Evolutionary conservation across 352 stramenopile species (phyloP).

Genomic region (Pythium utonaiense): DNA sequence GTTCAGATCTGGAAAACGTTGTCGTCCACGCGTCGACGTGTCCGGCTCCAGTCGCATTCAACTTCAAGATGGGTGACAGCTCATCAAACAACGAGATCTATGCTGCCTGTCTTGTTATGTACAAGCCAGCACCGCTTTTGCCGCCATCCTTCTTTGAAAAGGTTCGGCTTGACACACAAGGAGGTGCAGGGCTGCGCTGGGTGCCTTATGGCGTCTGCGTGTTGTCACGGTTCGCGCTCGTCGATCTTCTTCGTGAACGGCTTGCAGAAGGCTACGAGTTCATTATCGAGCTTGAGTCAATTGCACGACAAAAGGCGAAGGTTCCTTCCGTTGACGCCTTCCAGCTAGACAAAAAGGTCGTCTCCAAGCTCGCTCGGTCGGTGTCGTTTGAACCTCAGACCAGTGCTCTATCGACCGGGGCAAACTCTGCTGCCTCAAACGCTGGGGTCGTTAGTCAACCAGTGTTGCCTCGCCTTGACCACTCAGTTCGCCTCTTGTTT

Average conservation of each 20-base stretch:
- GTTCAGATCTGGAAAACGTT: constrained; percentile 24
- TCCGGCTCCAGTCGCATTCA: constrained; percentile 36
- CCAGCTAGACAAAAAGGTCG: constrained; percentile 71
- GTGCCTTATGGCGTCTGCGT: constrained; percentile 80
- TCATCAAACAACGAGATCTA: constrained; percentile 69
- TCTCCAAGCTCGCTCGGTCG: constrained; percentile 68
- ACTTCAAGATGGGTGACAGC: constrained; percentile 67
- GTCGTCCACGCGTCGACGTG: constrained; percentile 25
- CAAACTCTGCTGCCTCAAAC: constrained; percentile 11
- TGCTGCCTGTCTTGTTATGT: constrained; percentile 74
- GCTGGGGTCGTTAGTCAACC: neutral
- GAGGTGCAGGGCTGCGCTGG: constrained; percentile 43
- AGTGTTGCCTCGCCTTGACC: constrained; percentile 47
- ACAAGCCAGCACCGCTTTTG: constrained; percentile 65
- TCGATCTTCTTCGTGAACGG: constrained; percentile 75
- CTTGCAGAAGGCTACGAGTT: constrained; percentile 81
- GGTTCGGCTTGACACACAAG: constrained; percentile 40
- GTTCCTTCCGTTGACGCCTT: constrained; percentile 27
- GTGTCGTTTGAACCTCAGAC: constrained; percentile 61
- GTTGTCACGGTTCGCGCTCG: constrained; percentile 78
- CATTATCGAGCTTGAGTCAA: constrained; percentile 66
- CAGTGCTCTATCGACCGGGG: constrained; percentile 25
- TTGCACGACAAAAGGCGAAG: constrained; percentile 26
- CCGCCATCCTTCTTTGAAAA: constrained; percentile 58
- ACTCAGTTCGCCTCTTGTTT: constrained; percentile 76